Evolutionary conservation across 2,329 filamentous ascomycete genomes (phyloP), one percentile per base, ranked within the genome.

Genomic region (Fusarium sp.): DNA sequence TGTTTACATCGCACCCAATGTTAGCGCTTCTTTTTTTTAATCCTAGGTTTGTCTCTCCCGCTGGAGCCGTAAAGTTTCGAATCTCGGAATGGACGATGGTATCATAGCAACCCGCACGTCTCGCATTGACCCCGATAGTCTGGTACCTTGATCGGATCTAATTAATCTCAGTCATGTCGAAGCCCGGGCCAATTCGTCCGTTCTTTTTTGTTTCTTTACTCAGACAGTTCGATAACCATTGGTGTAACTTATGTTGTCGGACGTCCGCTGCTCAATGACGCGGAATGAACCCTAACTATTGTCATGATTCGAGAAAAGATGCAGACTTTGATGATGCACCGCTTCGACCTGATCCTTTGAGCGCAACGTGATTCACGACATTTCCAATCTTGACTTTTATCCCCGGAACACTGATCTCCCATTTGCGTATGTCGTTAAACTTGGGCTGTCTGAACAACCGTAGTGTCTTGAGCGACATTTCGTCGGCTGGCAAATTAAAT

Each of bases 351-450:
- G 49, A 40, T 8, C 62, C 47, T 10, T 64, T 55, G 56, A 89
- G 73, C 25, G 78, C 69, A 8, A 90, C 76, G 59, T 84, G 83
- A 11, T 83, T 87, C 20, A 95, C 87, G 18, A 85, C 80, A 75
- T 94, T 95, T 8, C 92, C 92, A 75, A 94, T 89, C 81, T 94
- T 95, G 34, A 85, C 86, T 80, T 94, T 95, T 68, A 95, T 80
- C 11, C 86, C 87, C 10, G 85, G 80, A 50, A 93, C 88, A 2
- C 69, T 78, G 43, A 94, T 81, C 5, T 76, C 75, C 72, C 90
- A 84, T 1, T 74, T 75, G 12, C 68, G 74, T 14, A 88, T 74
- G 5, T 68, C 75, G 15, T 59, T 60, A 47, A 77, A 79, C 38
- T 70, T 71, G 30, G 68, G 27, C 9, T 71, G 32, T 29, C 60